Evolutionary conservation across 257 asterid genomes (phyloP), one percentile per base, ranked within the genome.

Genomic region (Prunella vulgaris): DNA sequence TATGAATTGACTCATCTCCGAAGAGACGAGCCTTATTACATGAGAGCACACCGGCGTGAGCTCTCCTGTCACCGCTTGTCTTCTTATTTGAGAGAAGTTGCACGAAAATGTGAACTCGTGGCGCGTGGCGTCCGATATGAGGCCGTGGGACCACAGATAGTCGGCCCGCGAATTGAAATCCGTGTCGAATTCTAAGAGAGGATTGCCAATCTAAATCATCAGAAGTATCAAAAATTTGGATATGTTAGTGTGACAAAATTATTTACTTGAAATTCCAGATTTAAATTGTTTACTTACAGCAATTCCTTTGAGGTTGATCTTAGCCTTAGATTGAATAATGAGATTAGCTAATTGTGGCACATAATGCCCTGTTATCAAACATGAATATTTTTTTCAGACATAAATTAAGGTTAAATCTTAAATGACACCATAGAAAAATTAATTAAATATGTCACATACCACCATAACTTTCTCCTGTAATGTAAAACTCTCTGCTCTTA

Each of bases 111-210:
- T 82, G n/a, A 89, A 81, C 18, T 66, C 69, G 3, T 76, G 13
- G 17, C 60, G 74, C 5, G 88, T 54, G 30, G 83, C 84, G 64
- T 92, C 96, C 5, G 98, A 89, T 49, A 92, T 89, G 66, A 92
- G 85, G 22, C 98, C 98, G 37, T 87, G 96, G 13, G 96, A 80
- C 98, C 96, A 89, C 14, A 80, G 61, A 66, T 22, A 92, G 59
- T 87, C 95, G 0, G 85, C 87, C 73, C 80, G 67, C 22, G 92
- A 83, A 71, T 87, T 79, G 78, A 79, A 77, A 76, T 92, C 96
- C 13, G 83, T 81, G 10, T 82, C 79, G 74, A 87, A 79, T 38
- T 83, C 89, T 54, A 89, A 82, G 10, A 89, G 89, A 27, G 96
- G 98, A 81, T 89, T 92, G 42, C 96, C 98, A 67, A 92, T 80